Evolutionary conservation across 2,329 filamentous ascomycete species (phyloP), one percentile per base, ranked within the genome.

Genomic region (Intubia oerlemansii): DNA sequence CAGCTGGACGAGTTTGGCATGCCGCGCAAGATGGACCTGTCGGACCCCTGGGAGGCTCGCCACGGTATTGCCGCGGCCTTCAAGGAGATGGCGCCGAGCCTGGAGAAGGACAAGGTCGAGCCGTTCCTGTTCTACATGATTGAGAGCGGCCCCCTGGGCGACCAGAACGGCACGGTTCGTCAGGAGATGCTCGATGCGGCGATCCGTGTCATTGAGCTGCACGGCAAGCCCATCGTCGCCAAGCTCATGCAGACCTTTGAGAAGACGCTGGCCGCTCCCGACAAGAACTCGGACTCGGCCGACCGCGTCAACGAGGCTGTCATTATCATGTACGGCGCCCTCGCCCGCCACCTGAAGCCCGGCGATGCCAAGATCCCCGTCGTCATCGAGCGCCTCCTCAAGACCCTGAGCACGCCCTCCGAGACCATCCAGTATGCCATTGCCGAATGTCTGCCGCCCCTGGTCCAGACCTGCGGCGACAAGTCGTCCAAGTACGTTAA

Each of bases 351-450:
- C 56, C 55, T 98, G 34, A 68, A 77, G 39, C 52, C 70, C 7
- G 81, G 82, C n/a, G 88, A 98, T 47, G 54, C 69, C 38, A 84
- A 90, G 42, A 68, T 95, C 27, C 81, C 84, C 1, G 71, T 76
- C 32, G 88, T 98, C 25, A 73, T 98, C 28, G 74, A 85, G 40
- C 70, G 82, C 36, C 59, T 98, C 14, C 61, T 98, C 32, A 68
- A 71, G 14, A 93, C 90, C 6, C 58, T 98, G 25, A 88, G 76
- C 47, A 95, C 85, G 10, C 88, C 88, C 17, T 95, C 88, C 1
- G 88, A 98, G 50, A 84, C 80, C 11, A 88, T 98, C 2, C 88
- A 98, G 49, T 93, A 88, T 46, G 88, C 88, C 26, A 84, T 95
- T 33, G 82, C 90, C 4, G 80, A 88, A 43, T 98, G 88, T 42